Evolutionary conservation across 2,329 filamentous ascomycete species (phyloP), one percentile per base, ranked within the genome.

Genomic region (Sporothrix pallida): DNA sequence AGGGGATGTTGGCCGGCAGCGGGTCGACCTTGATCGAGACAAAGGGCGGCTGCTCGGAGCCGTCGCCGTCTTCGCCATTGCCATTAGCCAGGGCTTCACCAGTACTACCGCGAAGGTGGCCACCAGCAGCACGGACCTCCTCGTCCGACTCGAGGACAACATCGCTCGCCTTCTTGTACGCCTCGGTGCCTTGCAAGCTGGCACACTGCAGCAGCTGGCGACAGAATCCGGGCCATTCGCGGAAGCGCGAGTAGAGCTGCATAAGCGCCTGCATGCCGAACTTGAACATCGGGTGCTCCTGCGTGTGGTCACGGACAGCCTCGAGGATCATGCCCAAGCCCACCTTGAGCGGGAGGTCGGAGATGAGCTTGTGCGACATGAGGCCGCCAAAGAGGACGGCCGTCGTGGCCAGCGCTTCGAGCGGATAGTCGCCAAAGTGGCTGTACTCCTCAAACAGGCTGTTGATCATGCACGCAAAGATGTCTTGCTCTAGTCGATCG

Each of bases 261-360:
- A 98, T 91, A 75, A 99, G 87, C 17, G 96, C 96, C 81, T 99
- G 96, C 13, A 99, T 87, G 12, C 97, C 96, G 80, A 99, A 99
- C 79, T 98, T 97, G 85, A 96, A 98, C 96, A 99, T 98, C 0
- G 93, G 91, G 75, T 95, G 91, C 46, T 97, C 92, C 0, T 92
- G 90, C 46, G 88, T 84, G 78, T 96, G 93, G 76, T 97, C 94
- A 76, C 93, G 89, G 31, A 99, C 94, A 13, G 96, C 94, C 81
- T 99, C 95, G n/a, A 98, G 86, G 76, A 99, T 97, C 94, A 99
- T 98, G 17, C 93, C 94, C 17, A 98, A 86, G n/a, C 93, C 96
- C 73, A 97, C 94, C 80, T 97, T 94, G 48, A 98, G 89, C 3
- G 96, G 94, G 20, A 99, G 89, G 58, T 94, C 92, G 6, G 94